These are phyloP conservation scores for Chloris gayana DNA, from an alignment of 176 grass and related monocot genomes.

Conservation along the genomic window DNA sequence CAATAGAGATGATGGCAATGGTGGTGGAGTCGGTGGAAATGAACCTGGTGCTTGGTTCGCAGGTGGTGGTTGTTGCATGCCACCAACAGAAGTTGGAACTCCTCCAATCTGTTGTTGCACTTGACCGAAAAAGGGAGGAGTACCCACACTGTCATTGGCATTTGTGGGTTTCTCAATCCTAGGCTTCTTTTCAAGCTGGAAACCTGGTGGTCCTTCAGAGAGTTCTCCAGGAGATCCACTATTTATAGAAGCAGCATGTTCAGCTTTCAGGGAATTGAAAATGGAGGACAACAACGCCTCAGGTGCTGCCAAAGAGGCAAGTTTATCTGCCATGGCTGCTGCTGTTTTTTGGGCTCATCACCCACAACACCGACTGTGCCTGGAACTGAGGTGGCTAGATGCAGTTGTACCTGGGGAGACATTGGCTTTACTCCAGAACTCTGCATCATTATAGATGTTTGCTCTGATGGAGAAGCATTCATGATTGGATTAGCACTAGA, in stretches of 20 bases:
- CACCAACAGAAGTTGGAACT: slow-evolving; percentile 42
- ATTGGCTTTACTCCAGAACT: slow-evolving; percentile 18
- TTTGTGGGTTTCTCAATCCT: slow-evolving; percentile 61
- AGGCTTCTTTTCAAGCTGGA: slow-evolving; percentile 71
- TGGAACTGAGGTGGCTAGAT: slow-evolving; percentile 43
- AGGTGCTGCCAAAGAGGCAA: slow-evolving; percentile 77
- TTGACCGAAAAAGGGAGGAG: slow-evolving; percentile 62
- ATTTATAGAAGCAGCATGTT: slow-evolving; percentile 71
- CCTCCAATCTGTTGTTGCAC: slow-evolving; percentile 48
- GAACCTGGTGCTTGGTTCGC: slow-evolving; percentile 44
- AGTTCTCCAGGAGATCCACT: slow-evolving; percentile 38
- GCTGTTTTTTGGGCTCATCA: slow-evolving; percentile 75
- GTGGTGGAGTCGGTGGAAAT: slow-evolving; percentile 62
- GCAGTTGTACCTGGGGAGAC: slow-evolving; percentile 45
- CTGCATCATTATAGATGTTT: slow-evolving; percentile 28
- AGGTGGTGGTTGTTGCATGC: slow-evolving; percentile 34
- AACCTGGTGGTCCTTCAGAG: slow-evolving; percentile 49
- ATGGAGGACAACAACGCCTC: slow-evolving; percentile 58
- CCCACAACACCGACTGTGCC: slow-evolving; percentile 36
- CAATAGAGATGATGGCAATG: slow-evolving; percentile 61
- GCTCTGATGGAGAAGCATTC: slow-evolving; percentile 39
- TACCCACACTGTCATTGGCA: slow-evolving; percentile 45
- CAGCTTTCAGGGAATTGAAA: slow-evolving; percentile 70
- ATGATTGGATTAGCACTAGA: slow-evolving; percentile 36
- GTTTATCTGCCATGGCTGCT: slow-evolving; percentile 89